Evolutionary conservation across 2,329 filamentous ascomycete species (phyloP).

Genomic region (Sclerotinia minor): DNA sequence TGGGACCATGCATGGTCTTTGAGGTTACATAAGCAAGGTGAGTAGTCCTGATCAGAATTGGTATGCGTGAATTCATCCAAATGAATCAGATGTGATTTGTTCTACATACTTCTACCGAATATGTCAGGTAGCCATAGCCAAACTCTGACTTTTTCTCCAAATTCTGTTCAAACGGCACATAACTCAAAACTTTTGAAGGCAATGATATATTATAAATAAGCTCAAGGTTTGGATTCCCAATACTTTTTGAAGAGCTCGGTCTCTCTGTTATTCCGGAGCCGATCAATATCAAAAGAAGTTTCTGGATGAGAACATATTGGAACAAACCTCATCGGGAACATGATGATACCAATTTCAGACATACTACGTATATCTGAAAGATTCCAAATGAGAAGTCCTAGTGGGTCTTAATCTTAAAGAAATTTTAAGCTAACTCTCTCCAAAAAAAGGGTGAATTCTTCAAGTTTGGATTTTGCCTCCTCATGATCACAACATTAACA

Average conservation of each 20-base stretch:
- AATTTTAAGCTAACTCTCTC: neutral
- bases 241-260: neutral
- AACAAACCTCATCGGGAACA: neutral
- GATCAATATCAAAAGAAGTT: conserved; percentile 18
- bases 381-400: neutral
- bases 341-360: neutral
- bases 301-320: neutral
- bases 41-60: neutral
- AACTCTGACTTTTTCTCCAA: too few relatives aligned
- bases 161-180: too few relatives aligned
- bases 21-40: conserved; percentile 4
- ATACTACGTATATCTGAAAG: conserved; percentile 8
- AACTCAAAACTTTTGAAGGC: neutral
- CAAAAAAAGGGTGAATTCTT: neutral
- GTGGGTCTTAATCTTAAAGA: neutral
- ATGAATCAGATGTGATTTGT: neutral
- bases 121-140: neutral
- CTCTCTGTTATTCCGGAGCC: conserved; percentile 16
- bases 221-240: neutral
- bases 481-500: neutral
- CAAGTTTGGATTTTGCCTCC: conserved; percentile 3
- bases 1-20: conserved; percentile 9
- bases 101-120: neutral
- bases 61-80: neutral
- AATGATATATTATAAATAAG: too few relatives aligned